Base-by-base conservation (phyloP, 176 grass and related monocot species). In the Oryza longistaminata region DNA sequence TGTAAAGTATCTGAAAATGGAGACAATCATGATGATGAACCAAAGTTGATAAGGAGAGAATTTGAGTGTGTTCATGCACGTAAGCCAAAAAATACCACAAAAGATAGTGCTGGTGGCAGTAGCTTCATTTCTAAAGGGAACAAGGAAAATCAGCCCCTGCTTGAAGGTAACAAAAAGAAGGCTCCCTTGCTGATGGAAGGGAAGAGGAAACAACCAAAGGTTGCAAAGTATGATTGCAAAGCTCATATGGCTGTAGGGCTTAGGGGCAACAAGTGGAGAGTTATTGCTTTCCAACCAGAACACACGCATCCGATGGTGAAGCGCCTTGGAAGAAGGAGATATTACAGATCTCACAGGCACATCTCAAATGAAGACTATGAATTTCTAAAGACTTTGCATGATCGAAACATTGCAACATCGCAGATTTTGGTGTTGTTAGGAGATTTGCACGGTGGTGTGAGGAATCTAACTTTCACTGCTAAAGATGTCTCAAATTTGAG, bases 341-440 rank as follows among this genome's bases (percentile, higher is more conserved):
- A 3, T 0, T 43, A n/a, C 0, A 16, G 16, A 0, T 82, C 50
- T 0, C 35, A 82, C 0, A 9, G 2, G 0, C 9, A 3, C 0
- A 31, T 62, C 0, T 27, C 16, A 0, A 3, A 0, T 6, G 25
- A 7, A 12, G 37, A 83, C 19, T 73, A 34, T 10, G 6, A 83
- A 25, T 3, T 83, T 6, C 1, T 83, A 0, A 15, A 46, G 0
- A 64, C 25, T 14, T 15, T 48, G 0, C 26, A 29, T 5, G 2
- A 43, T 19, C 53, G 4, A 1, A 61, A 43, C 22, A 43, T 71
- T 9, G 13, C 0, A 2, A 83, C 24, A 4, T 64, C 11, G 2
- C 3, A 46, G 0, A 45, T 62, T 6, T 27, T 82, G 16, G 10
- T 1, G 0, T 1, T 21, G 0, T 10, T 64, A 1, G 3, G 1